Evolutionary conservation across 805 yeast species (phyloP).

Genomic region (Yarrowia sp.): DNA sequence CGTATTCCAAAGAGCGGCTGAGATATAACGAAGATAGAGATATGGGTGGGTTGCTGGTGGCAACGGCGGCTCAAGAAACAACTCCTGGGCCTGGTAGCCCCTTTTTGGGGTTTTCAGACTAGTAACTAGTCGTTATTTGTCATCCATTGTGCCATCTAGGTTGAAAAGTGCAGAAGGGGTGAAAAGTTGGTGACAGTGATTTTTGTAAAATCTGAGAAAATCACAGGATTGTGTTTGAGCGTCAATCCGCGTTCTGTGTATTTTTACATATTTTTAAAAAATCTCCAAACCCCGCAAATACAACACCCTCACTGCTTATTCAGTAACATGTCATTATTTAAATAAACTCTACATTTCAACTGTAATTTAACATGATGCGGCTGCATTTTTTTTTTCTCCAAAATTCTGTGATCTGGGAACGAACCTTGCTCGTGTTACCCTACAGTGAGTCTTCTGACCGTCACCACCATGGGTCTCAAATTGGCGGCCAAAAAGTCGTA

Average conservation of each 20-base stretch:
- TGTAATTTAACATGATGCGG: conserved; percentile 16
- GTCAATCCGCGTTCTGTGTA: too few species aligned
- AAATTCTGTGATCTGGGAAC: too few species aligned
- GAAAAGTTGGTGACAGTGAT: too few species aligned
- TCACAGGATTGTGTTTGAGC: too few species aligned
- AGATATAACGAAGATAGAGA: not conserved
- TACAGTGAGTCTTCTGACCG: not conserved
- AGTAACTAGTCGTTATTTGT: not conserved
- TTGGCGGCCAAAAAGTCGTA: conserved; percentile 30
- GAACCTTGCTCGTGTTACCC: conserved; percentile 4
- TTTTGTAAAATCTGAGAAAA: not conserved
- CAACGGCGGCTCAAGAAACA: too few species aligned
- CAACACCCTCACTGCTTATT: not conserved
- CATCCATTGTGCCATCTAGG: not conserved
- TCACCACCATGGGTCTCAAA: conserved; percentile 12
- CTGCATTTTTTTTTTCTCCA: not conserved
- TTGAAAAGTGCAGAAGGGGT: too few species aligned
- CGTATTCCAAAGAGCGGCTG: not conserved
- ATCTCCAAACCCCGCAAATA: too few species aligned
- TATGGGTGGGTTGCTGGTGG: too few species aligned
- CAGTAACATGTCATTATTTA: not conserved
- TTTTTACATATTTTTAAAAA: not conserved
- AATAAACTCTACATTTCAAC: not conserved
- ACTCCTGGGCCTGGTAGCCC: too few species aligned
- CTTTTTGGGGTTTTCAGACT: too few species aligned